phyloP scores from a whole-genome alignment of 108 stramenopile species.

The Cyclotella atomus region DNA sequence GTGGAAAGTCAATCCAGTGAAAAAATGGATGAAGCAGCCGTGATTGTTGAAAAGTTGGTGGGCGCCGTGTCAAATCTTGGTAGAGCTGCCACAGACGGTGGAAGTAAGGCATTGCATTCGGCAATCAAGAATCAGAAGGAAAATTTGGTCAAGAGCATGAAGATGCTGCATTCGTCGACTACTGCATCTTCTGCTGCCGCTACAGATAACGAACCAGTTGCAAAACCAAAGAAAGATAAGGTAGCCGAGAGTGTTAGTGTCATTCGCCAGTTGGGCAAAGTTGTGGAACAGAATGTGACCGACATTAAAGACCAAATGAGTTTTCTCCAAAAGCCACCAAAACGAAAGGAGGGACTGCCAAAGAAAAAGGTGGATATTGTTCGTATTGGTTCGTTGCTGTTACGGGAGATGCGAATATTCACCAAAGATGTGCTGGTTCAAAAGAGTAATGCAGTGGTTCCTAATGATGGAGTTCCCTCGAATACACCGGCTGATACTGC shows the following conservation, averaged over 20 bases:
- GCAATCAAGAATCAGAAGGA: conserved; percentile 40
- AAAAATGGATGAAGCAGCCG: conserved; percentile 40
- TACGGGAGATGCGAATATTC: conserved; percentile 47
- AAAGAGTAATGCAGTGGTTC: conserved; percentile 1
- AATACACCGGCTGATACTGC: not conserved
- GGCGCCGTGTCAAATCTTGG: conserved; percentile 49
- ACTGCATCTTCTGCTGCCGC: not conserved
- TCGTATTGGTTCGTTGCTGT: conserved; percentile 40
- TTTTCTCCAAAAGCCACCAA: conserved; percentile 45
- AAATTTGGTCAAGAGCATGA: conserved; percentile 38
- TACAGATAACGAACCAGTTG: conserved; percentile 3
- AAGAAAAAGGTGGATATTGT: conserved; percentile 25
- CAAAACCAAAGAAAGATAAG: conserved; percentile 12
- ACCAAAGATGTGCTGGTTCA: conserved; percentile 40
- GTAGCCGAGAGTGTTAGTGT: conserved; percentile 27
- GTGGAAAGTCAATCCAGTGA: conserved; percentile 14
- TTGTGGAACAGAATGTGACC: conserved; percentile 50
- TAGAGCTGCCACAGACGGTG: conserved; percentile 45
- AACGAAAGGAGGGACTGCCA: conserved; percentile 39
- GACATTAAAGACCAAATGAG: conserved; percentile 38
- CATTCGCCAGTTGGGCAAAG: conserved; percentile 45
- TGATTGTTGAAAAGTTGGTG: conserved; percentile 43
- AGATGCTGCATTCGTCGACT: conserved; percentile 30
- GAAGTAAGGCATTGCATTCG: conserved; percentile 32
- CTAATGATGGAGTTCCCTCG: not conserved